Evolutionary conservation across 805 yeast species (phyloP).

Genomic region (Candida chilensis): DNA sequence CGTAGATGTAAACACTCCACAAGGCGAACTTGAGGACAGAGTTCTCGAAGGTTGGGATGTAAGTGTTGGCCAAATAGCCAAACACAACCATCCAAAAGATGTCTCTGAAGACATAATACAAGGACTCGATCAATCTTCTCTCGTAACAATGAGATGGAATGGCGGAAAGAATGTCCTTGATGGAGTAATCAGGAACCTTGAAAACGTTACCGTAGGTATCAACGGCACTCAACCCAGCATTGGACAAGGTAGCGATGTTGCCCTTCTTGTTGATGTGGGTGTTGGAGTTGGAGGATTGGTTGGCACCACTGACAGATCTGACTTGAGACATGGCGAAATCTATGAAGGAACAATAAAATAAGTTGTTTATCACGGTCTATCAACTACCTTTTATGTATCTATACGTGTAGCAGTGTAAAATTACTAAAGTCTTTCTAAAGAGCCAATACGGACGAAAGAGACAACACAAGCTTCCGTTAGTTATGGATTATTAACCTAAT

Average conservation of each 20-base stretch:
- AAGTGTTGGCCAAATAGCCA: slow-evolving; percentile 44
- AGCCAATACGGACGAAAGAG: no score
- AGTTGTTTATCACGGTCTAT: no score
- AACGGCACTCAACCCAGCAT: slow-evolving; percentile 28
- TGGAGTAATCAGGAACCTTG: slow-evolving; percentile 66
- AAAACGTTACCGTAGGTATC: slow-evolving; percentile 61
- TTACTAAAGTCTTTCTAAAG: no score
- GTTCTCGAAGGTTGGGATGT: slow-evolving; percentile 41
- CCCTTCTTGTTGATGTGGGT: slow-evolving; percentile 21
- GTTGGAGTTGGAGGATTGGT: neutral
- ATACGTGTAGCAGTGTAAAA: no score
- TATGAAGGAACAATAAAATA: no score
- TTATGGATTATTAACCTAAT: no score
- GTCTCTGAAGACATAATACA: slow-evolving; percentile 64
- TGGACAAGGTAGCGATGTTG: slow-evolving; percentile 28
- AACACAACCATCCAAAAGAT: slow-evolving; percentile 35
- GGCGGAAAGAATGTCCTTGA: slow-evolving; percentile 63
- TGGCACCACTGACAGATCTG: neutral
- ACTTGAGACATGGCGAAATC: slow-evolving; percentile 1
- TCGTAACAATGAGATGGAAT: slow-evolving; percentile 74
- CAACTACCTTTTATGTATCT: no score
- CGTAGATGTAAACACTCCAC: slow-evolving; percentile 48
- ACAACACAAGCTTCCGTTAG: no score
- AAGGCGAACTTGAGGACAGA: slow-evolving; percentile 36
- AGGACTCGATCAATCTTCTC: slow-evolving; percentile 43